These are phyloP conservation scores for Paralagenidium karlingii DNA, from an alignment of 352 stramenopile genomes.

Conservation along the genomic window DNA sequence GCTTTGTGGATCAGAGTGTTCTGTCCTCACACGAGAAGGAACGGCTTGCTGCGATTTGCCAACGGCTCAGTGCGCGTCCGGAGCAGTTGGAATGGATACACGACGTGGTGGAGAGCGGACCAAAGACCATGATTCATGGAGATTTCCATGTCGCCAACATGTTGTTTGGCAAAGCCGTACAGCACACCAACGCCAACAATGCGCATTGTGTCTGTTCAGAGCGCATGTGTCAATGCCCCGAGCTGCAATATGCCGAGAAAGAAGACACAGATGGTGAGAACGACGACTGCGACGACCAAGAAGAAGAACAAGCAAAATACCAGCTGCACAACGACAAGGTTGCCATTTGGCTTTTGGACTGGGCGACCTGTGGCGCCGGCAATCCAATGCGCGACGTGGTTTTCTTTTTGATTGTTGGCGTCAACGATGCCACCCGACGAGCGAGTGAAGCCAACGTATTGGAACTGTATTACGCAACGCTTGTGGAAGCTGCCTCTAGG, in stretches of 20 bases:
- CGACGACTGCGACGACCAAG: too few relatives aligned
- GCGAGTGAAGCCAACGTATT: slow-evolving; percentile 21
- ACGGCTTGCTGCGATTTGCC: slow-evolving; percentile 24
- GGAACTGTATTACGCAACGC: slow-evolving; percentile 20
- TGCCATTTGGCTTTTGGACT: slow-evolving; percentile 57
- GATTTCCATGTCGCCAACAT: slow-evolving; percentile 78
- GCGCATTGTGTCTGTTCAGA: too few relatives aligned
- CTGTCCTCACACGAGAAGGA: slow-evolving; percentile 14
- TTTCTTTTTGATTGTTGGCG: slow-evolving; percentile 78
- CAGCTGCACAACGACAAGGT: too few relatives aligned
- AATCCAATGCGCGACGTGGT: slow-evolving; percentile 68
- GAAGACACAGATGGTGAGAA: too few relatives aligned
- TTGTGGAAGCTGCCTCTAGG: slow-evolving; percentile 9
- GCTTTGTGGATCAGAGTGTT: slow-evolving; percentile 35
- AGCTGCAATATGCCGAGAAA: too few relatives aligned
- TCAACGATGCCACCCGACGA: slow-evolving; percentile 27
- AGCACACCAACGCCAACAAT: too few relatives aligned
- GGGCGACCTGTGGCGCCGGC: slow-evolving; percentile 57
- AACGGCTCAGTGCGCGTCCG: slow-evolving; percentile 23
- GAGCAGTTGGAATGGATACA: slow-evolving; percentile 28
- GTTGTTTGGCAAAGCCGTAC: slow-evolving; percentile 30
- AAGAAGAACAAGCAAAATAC: too few relatives aligned
- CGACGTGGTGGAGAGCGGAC: slow-evolving; percentile 29
- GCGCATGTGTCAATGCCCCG: too few relatives aligned
- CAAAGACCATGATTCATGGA: slow-evolving; percentile 56